Evolutionary conservation across 306 rosid genomes (phyloP), one percentile per base, ranked within the genome.

Genomic region (Vigna reflexopilosa): DNA sequence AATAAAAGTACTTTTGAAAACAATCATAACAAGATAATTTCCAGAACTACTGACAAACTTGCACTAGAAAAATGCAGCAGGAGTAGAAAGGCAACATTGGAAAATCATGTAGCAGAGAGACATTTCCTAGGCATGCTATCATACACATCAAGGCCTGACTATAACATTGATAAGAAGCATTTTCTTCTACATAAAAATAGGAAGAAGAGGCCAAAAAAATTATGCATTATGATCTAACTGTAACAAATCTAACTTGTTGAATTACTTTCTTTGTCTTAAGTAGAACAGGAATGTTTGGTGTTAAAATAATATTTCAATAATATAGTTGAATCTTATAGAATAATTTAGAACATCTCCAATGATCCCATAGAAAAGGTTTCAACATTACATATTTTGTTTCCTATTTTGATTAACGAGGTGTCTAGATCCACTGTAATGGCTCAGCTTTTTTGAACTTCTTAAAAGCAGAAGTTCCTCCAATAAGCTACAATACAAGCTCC

Each of bases 51-150:
- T 15, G 26, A 52, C 59, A 69, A 49, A 76, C 51, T 34, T 32
- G n/a, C 16, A 3, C 52, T 12, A 13, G 68, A 69, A 81, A 20
- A 30, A 50, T 24, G 62, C 45, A 68, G 26, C 52, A 63, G 55
- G 7, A 44, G 70, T 12, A 64, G 34, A 54, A 54, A 71, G 44
- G 26, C 15, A 32, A 15, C 17, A 30, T 22, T 63, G 62, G 57
- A 45, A 54, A 76, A 56, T 12, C 14, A 30, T 16, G 17, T 70
- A 52, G 56, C 66, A 58, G 28, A 69, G 67, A 32, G 44, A 77
- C 70, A 30, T 68, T 69, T 13, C 48, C 58, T 19, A 57, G 51
- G 24, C 68, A 76, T 70, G 78, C 67, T 36, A 65, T 45, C 47
- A 66, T 28, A 73, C 49, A 72, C 26, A 34, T 26, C n/a, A 16